phyloP scores from a whole-genome alignment of 2,329 filamentous ascomycete species.

The Penicillium sp. region DNA sequence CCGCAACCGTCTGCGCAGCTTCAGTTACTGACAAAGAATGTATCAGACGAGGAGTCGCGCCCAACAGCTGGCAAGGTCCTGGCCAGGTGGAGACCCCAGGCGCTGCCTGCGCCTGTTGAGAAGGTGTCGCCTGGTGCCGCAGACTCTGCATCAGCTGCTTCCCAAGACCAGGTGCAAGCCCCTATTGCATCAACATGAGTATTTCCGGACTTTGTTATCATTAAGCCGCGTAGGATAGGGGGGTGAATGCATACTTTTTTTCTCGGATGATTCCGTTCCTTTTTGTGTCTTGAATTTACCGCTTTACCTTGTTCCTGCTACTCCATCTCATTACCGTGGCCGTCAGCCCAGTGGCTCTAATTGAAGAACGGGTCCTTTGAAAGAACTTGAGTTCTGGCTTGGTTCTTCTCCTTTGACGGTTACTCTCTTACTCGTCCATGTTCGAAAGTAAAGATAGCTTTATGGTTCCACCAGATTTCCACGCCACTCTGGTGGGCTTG shows the following conservation, averaged over 20 bases:
- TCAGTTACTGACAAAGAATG: neutral
- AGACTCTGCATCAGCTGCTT: constrained; percentile 12
- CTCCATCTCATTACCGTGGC: too few species aligned
- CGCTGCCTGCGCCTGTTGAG: constrained; percentile 18
- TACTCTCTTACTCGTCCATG: too few species aligned
- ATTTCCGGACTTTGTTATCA: neutral
- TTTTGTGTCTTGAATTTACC: too few species aligned
- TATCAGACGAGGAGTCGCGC: constrained; percentile 49
- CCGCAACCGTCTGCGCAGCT: neutral
- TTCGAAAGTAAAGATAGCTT: too few species aligned
- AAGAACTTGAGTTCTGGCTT: too few species aligned
- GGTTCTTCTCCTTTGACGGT: too few species aligned
- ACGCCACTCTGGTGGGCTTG: neutral
- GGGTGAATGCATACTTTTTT: too few species aligned
- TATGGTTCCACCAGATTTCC: neutral
- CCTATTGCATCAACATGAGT: constrained; percentile 6
- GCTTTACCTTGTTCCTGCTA: too few species aligned
- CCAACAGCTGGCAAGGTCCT: constrained; percentile 57
- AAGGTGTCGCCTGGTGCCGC: constrained; percentile 9
- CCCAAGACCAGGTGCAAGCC: constrained; percentile 13
- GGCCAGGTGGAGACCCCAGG: constrained; percentile 56
- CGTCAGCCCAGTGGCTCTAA: too few species aligned
- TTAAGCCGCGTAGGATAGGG: too few species aligned
- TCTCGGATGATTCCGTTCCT: too few species aligned
- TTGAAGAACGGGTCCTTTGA: too few species aligned